These are phyloP conservation scores for Sporothrix pallida DNA, from an alignment of 2,329 filamentous ascomycete species.

Conservation along the genomic window DNA sequence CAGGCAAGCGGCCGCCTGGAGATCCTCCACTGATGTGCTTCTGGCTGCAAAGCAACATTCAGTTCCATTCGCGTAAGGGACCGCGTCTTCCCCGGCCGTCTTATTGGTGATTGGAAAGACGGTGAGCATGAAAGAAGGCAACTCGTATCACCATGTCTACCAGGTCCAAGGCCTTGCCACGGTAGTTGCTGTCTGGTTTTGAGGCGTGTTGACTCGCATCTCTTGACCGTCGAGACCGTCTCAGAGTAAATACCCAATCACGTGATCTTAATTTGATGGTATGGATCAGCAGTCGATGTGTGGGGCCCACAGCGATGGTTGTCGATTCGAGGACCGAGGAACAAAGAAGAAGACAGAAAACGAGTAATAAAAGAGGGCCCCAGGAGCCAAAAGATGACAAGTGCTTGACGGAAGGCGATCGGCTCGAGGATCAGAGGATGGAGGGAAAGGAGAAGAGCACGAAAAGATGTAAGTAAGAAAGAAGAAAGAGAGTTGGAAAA, in stretches of 20 bases:
- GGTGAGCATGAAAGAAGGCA: neutral
- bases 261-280: conserved; percentile 23
- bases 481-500: neutral
- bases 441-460: neutral
- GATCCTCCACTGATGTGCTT: neutral
- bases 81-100: neutral
- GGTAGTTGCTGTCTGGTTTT: too few relatives aligned
- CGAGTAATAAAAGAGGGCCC: neutral
- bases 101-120: conserved; percentile 13
- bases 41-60: neutral
- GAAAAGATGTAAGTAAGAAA: neutral
- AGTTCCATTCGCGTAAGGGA: conserved; percentile 10
- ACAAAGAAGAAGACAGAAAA: conserved; percentile 6
- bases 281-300: conserved; percentile 26
- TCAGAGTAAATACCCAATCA: neutral
- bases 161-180: neutral
- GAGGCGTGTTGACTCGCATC: too few relatives aligned
- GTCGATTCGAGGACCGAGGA: neutral
- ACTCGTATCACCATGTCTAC: neutral
- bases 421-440: neutral
- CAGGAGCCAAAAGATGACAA: conserved; percentile 25
- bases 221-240: too few relatives aligned
- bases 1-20: neutral
- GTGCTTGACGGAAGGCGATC: neutral
- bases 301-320: neutral